Base-by-base conservation (phyloP, 352 stramenopile species). In the Globisporangium barbulae region DNA sequence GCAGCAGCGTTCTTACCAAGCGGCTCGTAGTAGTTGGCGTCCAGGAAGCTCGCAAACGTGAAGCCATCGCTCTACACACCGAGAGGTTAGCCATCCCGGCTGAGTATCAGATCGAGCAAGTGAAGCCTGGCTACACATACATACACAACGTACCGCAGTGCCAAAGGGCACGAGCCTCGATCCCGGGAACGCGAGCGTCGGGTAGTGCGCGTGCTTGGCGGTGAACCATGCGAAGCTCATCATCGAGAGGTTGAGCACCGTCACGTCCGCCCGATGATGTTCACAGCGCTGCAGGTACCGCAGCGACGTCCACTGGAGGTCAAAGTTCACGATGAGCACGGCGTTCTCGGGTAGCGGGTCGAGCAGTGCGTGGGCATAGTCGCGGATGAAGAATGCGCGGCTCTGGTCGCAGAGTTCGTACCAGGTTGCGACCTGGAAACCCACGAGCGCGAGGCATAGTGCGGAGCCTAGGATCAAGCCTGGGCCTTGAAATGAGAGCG, bases 271-370 rank as follows among this genome's bases (percentile, higher is more conserved):
- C 1, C 76, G 71, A 42, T 59, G 60, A 2, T 73, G 61, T 71
- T 98, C 91, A 60, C 94, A 98, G 35, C 87, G 75, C 66, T 98
- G 90, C 30, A 98, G 64, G 62, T 98, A 98, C 44, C 94, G 70
- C 33, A 97, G 53, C 30, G 85, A 82, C 1, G 93, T 97, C 90
- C 91, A 98, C 60, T 97, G 88, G 49, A 97, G 73, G 63, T 98
- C 93, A 71, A 97, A 98, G 68, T 97, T 97, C 25, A 94, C 86
- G 30, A 98, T 76, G 0, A 98, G 61, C 10, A 98, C 68, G 17
- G 92, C 83, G 47, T 92, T 73, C 42, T 13, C 10, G 15, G 94
- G 91, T 0, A 98, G 65, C 25, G 89, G 84, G 10, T 91, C 83
- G 19, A 98, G 63, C 30, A 98, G 68, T 3, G 89, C 90, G 5